phyloP scores from a whole-genome alignment of 78 protist species.

The Parvularia atlantis region DNA sequence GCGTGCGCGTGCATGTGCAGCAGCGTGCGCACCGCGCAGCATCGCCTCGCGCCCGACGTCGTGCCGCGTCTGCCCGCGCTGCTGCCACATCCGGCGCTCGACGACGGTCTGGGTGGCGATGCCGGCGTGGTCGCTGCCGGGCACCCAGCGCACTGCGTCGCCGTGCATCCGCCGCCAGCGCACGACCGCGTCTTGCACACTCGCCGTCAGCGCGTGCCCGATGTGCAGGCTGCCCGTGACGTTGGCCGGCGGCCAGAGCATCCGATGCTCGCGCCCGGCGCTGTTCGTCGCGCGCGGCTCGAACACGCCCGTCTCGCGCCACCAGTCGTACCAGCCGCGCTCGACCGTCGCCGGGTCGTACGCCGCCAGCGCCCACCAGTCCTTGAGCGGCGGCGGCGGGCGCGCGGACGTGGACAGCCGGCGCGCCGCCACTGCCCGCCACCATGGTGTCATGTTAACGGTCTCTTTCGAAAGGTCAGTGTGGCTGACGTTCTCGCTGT shows the following conservation, averaged over 20 bases:
- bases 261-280: slow-evolving; percentile 18
- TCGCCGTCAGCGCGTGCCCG: slow-evolving; percentile 95
- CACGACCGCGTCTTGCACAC: slow-evolving; percentile 76
- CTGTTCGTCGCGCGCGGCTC: slow-evolving; percentile 47
- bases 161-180: slow-evolving; percentile 91
- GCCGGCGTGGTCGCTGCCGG: slow-evolving; percentile 99
- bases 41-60: slow-evolving; percentile 92
- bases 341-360: slow-evolving; percentile 84
- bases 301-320: slow-evolving; percentile 81
- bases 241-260: slow-evolving; percentile 98
- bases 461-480: no score
- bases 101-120: slow-evolving; percentile 91
- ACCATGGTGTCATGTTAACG: no score
- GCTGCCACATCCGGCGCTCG: slow-evolving; percentile 72
- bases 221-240: slow-evolving; percentile 98
- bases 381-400: no score
- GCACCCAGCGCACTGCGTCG: slow-evolving; percentile 76
- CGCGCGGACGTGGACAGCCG: no score
- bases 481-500: no score
- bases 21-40: no score
- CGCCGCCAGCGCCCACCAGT: no score
- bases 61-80: slow-evolving; percentile 47
- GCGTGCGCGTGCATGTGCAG: no score
- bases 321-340: slow-evolving; percentile 89
- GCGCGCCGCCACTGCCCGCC: no score